These are phyloP conservation scores for Ailanthus altissimus DNA, from an alignment of 345 rosid species.

Conservation along the genomic window DNA sequence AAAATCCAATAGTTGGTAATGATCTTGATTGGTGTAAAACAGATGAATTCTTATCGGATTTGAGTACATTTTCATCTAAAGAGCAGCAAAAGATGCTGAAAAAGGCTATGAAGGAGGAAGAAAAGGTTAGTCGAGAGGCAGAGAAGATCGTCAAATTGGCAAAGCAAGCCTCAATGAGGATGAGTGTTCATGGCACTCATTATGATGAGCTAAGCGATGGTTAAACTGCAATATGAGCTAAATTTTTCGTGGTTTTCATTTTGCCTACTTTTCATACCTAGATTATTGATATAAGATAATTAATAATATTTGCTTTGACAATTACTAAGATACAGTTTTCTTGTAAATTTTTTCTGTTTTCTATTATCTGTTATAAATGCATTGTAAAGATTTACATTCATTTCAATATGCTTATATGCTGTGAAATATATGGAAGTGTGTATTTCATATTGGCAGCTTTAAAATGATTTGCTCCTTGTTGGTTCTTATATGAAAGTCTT, in stretches of 20 bases:
- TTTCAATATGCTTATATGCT: not conserved
- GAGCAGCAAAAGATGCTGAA: conserved; percentile 55
- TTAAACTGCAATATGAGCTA: conserved; percentile 18
- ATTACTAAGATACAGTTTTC: not conserved
- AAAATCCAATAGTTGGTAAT: conserved; percentile 24
- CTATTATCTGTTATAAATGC: not conserved
- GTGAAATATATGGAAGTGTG: not conserved
- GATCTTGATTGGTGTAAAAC: conserved; percentile 37
- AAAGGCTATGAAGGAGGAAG: conserved; percentile 65
- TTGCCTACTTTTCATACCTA: not conserved
- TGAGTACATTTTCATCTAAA: conserved; percentile 52
- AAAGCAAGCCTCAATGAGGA: conserved; percentile 58
- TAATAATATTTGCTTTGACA: not conserved
- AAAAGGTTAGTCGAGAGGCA: conserved; percentile 63
- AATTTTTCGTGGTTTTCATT: not conserved
- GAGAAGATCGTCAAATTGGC: conserved; percentile 68
- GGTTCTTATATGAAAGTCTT: not conserved
- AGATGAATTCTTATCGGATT: conserved; percentile 50
- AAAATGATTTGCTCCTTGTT: not conserved
- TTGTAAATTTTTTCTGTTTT: not conserved
- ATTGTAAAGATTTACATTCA: not conserved
- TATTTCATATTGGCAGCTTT: not conserved
- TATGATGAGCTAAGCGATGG: conserved; percentile 43
- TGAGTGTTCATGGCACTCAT: conserved; percentile 26
- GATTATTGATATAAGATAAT: not conserved